Conservation (phyloP, 176 grass and related monocot species). For the Musa troglodytarum region DNA sequence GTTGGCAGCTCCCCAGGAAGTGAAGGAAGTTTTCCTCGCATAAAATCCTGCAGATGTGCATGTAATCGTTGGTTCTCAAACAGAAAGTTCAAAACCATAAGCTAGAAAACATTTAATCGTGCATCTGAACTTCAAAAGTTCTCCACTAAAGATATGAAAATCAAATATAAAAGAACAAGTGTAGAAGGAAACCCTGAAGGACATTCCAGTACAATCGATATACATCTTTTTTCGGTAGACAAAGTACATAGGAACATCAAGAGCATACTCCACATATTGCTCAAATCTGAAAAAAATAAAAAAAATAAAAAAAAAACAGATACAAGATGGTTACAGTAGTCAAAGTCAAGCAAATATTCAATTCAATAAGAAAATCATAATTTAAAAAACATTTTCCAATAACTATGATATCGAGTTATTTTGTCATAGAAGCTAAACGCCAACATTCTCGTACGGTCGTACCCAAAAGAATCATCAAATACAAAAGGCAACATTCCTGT, state of each 20-base stretch:
- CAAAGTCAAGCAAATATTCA: constrained; percentile 15
- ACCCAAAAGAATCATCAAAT: constrained; percentile 80
- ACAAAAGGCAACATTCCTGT: constrained; percentile 97
- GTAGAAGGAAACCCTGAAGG: constrained; percentile 68
- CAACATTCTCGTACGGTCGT: background rate
- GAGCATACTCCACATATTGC: constrained; percentile 83
- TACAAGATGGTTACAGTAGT: background rate
- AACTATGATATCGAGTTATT: constrained; percentile 3
- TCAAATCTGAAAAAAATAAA: constrained; percentile 70
- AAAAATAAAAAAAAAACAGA: constrained; percentile 2
- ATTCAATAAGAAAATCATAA: constrained; percentile 13
- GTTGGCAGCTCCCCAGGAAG: constrained; percentile 85
- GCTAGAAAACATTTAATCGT: background rate
- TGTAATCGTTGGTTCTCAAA: background rate
- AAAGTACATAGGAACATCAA: constrained; percentile 98
- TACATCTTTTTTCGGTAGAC: constrained; percentile 92
- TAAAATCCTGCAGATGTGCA: constrained; percentile 69
- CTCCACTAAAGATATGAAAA: background rate
- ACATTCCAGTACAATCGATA: constrained; percentile 90
- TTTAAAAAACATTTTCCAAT: background rate
- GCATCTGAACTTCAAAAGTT: background rate
- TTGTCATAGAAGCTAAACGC: background rate
- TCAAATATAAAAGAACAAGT: constrained; percentile 11
- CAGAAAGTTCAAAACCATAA: background rate
- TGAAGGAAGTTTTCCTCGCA: constrained; percentile 78